phyloP scores from a whole-genome alignment of 352 stramenopile species.

The Phytophthora rubi region DNA sequence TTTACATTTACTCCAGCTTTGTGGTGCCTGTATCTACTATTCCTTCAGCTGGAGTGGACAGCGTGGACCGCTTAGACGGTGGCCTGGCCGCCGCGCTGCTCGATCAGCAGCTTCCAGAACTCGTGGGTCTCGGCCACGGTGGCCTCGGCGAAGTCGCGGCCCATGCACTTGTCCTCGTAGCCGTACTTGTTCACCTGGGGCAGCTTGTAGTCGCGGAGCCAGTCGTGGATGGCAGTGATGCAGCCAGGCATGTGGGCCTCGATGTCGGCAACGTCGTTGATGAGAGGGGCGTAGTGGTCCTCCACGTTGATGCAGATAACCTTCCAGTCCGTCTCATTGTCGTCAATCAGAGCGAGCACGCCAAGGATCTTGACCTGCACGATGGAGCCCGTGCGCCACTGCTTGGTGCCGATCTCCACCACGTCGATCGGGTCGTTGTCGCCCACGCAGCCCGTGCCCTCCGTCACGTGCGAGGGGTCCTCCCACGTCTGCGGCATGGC shows the following conservation, averaged over 20 bases:
- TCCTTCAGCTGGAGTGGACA: conserved; percentile 19
- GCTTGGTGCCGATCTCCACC: conserved; percentile 96
- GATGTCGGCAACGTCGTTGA: conserved; percentile 98
- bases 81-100: conserved; percentile 82
- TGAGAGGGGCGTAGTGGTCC: conserved; percentile 96
- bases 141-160: conserved; percentile 87
- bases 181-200: conserved; percentile 99
- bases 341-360: conserved; percentile 99
- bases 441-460: conserved; percentile 83
- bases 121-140: conserved; percentile 89
- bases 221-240: conserved; percentile 95
- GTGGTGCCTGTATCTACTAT: conserved; percentile 37
- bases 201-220: conserved; percentile 99
- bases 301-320: conserved; percentile 97
- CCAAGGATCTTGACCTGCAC: conserved; percentile 98
- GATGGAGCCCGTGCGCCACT: conserved; percentile 93
- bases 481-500: conserved; percentile 99
- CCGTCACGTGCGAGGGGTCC: conserved; percentile 92
- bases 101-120: conserved; percentile 91
- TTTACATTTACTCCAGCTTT: conserved; percentile 40
- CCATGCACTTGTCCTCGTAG: conserved; percentile 97
- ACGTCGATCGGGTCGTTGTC: conserved; percentile 99
- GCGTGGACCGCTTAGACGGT: conserved; percentile 59
- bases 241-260: conserved; percentile 94
- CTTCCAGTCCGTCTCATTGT: conserved; percentile 99